Evolutionary conservation across 2,329 filamentous ascomycete genomes (phyloP).

Genomic region (Periconia digitata): DNA sequence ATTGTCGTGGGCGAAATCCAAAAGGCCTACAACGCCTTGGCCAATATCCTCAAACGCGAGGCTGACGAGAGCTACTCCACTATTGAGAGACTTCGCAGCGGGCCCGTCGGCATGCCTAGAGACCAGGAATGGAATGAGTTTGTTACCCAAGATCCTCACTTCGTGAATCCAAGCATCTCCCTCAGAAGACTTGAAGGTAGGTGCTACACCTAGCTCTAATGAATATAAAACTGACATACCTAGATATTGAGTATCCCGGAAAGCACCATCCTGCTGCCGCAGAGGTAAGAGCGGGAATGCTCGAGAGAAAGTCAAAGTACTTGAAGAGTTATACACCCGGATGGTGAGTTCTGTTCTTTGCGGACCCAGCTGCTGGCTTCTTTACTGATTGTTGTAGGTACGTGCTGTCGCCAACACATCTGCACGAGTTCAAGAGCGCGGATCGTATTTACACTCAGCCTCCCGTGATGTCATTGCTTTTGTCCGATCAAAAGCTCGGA

Average conservation of each 20-base stretch:
- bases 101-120: constrained; percentile 89
- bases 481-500: constrained; percentile 92
- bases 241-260: constrained; percentile 87
- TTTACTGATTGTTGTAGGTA: constrained; percentile 62
- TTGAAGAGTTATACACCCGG: constrained; percentile 95
- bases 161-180: constrained; percentile 82
- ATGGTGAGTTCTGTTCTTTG: constrained; percentile 63
- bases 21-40: constrained; percentile 94
- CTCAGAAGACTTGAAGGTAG: constrained; percentile 67
- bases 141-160: constrained; percentile 76
- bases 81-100: constrained; percentile 77
- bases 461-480: constrained; percentile 93
- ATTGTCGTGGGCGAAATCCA: constrained; percentile 98
- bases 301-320: constrained; percentile 98
- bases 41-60: constrained; percentile 87
- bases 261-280: constrained; percentile 79
- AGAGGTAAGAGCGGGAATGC: constrained; percentile 84
- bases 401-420: constrained; percentile 90
- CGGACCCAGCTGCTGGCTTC: background rate
- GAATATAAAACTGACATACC: background rate
- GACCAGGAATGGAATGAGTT: constrained; percentile 90
- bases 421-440: constrained; percentile 99
- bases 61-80: constrained; percentile 78
- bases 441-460: constrained; percentile 80
- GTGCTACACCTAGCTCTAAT: background rate